phyloP scores from a whole-genome alignment of 768 basidiomycete genomes.

The Suillus tomentosus region DNA sequence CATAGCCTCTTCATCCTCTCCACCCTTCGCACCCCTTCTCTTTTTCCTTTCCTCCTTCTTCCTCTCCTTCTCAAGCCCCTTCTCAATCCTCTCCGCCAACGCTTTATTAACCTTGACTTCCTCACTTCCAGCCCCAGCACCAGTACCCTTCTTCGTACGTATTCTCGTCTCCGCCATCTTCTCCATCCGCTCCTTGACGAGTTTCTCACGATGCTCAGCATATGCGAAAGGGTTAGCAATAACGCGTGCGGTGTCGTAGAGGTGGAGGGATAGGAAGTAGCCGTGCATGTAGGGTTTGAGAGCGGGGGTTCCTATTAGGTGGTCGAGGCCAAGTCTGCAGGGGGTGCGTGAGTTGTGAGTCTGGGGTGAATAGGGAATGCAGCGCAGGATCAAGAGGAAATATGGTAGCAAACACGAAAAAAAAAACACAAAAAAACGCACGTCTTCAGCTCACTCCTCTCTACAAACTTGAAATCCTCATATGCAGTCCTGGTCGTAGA shows the following conservation, averaged over 20 bases:
- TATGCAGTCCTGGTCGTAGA: constrained; percentile 78
- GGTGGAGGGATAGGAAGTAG: constrained; percentile 93
- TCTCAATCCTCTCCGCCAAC: constrained; percentile 81
- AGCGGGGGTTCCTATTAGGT: constrained; percentile 90
- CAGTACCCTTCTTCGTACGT: constrained; percentile 67
- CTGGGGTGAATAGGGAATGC: neutral
- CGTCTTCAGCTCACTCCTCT: constrained; percentile 82
- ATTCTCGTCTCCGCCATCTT: constrained; percentile 94
- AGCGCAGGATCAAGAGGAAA: neutral
- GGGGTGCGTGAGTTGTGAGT: constrained; percentile 1
- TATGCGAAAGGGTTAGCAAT: constrained; percentile 97
- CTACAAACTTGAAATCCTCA: constrained; percentile 97
- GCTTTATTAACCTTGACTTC: constrained; percentile 66
- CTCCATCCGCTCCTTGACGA: constrained; percentile 87
- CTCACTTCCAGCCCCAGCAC: constrained; percentile 55
- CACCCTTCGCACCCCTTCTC: constrained; percentile 35
- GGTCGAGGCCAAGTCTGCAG: constrained; percentile 85
- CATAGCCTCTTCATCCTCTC: constrained; percentile 29
- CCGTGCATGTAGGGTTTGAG: constrained; percentile 99
- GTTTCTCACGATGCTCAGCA: constrained; percentile 87
- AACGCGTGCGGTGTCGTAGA: constrained; percentile 93
- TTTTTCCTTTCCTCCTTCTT: constrained; percentile 59
- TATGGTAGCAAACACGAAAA: neutral
- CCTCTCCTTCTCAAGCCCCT: constrained; percentile 61
- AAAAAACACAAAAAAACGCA: constrained; percentile 42